These are phyloP conservation scores for Xylaria longipes DNA, from an alignment of 495 filamentous ascomycete species.

Conservation along the genomic window DNA sequence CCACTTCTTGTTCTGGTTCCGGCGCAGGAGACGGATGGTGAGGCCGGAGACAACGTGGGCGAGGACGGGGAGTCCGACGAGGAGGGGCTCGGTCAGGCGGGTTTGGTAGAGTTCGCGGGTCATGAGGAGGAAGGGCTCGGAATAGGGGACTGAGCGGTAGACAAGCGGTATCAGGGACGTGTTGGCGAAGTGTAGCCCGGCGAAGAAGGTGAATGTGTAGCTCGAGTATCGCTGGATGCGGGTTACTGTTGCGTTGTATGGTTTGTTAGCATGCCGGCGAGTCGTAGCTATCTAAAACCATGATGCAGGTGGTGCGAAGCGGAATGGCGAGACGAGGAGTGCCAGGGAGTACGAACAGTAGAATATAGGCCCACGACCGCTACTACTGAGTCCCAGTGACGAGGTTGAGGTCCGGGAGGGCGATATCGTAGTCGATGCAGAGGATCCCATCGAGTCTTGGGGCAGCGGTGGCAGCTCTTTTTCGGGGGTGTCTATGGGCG, in stretches of 20 bases:
- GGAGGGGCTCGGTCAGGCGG: constrained; percentile 65
- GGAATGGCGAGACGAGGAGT: background rate
- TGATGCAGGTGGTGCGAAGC: constrained; percentile 9
- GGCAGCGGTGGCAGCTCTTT: constrained; percentile 61
- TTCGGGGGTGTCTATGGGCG: constrained; percentile 73
- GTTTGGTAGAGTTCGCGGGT: constrained; percentile 84
- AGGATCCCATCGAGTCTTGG: constrained; percentile 37
- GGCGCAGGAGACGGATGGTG: constrained; percentile 74
- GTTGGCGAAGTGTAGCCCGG: constrained; percentile 77
- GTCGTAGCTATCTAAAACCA: background rate
- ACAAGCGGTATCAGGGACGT: constrained; percentile 76
- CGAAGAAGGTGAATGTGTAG: constrained; percentile 83
- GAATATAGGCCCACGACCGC: constrained; percentile 60
- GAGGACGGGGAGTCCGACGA: constrained; percentile 64
- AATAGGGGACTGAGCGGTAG: constrained; percentile 57
- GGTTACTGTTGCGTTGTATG: constrained; percentile 59
- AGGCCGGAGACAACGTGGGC: constrained; percentile 71
- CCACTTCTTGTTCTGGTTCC: constrained; percentile 66
- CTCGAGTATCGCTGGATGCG: constrained; percentile 86
- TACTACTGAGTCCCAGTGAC: constrained; percentile 63
- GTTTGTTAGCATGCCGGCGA: background rate
- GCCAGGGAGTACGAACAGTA: constrained; percentile 57
- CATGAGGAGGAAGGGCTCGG: constrained; percentile 70
- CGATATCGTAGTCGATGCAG: constrained; percentile 37
- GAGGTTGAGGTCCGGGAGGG: constrained; percentile 31